Conservation (phyloP, 1,284 basidiomycete species). For the Naganishia sp. region DNA sequence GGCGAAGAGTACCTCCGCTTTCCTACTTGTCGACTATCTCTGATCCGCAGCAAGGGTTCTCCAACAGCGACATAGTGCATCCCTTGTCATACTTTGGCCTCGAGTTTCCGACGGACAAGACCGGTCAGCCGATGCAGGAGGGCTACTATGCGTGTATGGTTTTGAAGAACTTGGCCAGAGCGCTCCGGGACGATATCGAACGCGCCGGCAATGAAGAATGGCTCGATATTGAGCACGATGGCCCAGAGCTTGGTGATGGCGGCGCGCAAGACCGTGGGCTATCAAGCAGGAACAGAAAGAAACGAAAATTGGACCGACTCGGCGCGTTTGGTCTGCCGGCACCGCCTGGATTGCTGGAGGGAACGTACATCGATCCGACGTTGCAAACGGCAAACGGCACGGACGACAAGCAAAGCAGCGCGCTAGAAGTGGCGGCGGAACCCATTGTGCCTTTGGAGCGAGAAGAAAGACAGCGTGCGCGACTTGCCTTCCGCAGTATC, state of each 20-base stretch:
- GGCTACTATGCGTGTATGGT: constrained; percentile 29
- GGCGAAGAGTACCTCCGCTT: constrained; percentile 19
- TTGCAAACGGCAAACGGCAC: background rate
- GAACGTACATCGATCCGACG: constrained; percentile 5
- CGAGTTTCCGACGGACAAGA: constrained; percentile 25
- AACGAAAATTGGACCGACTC: constrained; percentile 30
- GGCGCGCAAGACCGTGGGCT: background rate
- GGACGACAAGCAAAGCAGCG: background rate
- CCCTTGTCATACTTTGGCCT: constrained; percentile 21
- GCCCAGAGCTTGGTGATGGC: background rate
- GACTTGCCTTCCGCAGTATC: constrained; percentile 21
- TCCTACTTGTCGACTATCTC: constrained; percentile 5
- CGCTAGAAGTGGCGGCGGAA: background rate
- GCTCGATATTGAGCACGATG: constrained; percentile 10
- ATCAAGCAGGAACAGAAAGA: constrained; percentile 25
- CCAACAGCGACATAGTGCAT: constrained; percentile 6
- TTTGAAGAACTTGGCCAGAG: constrained; percentile 29
- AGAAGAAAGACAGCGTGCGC: constrained; percentile 22
- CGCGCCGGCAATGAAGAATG: constrained; percentile 3
- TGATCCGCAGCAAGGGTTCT: background rate
- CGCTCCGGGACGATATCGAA: constrained; percentile 28
- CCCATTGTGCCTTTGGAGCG: constrained; percentile 1
- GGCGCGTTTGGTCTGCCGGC: constrained; percentile 34
- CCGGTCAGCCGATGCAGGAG: constrained; percentile 28
- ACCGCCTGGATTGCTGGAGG: constrained; percentile 31